phyloP scores from a whole-genome alignment of 495 filamentous ascomycete species.

The Thermothielavioides terrestris region DNA sequence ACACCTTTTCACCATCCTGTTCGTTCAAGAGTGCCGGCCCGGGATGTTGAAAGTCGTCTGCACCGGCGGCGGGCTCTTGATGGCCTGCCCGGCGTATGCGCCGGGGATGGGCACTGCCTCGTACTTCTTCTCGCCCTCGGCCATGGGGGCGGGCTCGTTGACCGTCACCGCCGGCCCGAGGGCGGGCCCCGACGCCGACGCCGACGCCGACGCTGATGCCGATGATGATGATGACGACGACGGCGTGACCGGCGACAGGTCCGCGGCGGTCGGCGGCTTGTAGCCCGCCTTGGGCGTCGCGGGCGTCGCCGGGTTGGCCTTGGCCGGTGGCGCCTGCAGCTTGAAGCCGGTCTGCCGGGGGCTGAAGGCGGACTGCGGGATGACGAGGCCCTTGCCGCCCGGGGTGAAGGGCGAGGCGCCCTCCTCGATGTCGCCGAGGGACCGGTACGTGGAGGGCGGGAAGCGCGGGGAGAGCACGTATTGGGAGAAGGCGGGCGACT shows the following conservation, averaged over 20 bases:
- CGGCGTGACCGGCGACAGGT: slow-evolving; percentile 1
- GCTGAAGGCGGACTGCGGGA: slow-evolving; percentile 40
- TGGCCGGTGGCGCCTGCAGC: slow-evolving; percentile 73
- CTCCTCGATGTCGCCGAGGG: slow-evolving; percentile 42
- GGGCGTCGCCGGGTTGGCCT: slow-evolving; percentile 64
- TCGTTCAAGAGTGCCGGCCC: slow-evolving; percentile 7
- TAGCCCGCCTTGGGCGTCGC: slow-evolving; percentile 59
- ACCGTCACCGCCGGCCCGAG: slow-evolving; percentile 19
- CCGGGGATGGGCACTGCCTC: slow-evolving; percentile 60
- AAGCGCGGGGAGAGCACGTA: slow-evolving; percentile 48
- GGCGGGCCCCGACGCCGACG: slow-evolving; percentile 5
- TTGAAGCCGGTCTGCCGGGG: slow-evolving; percentile 52
- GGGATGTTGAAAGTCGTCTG: slow-evolving; percentile 32
- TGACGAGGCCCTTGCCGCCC: slow-evolving; percentile 28
- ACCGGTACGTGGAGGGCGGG: slow-evolving; percentile 42
- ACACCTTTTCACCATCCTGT: background rate
- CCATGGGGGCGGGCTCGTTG: slow-evolving; percentile 43
- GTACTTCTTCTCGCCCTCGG: slow-evolving; percentile 56
- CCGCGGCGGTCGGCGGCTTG: slow-evolving; percentile 25
- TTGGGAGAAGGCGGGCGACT: slow-evolving; percentile 46
- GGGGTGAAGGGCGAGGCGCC: slow-evolving; percentile 39
- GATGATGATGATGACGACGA: slow-evolving; percentile 8
- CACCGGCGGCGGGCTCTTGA: slow-evolving; percentile 36
- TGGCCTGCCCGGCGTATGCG: slow-evolving; percentile 43
- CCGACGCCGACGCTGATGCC: background rate